Evolutionary conservation across 2,329 filamentous ascomycete species (phyloP).

Genomic region (Akanthomyces uredinophilus): DNA sequence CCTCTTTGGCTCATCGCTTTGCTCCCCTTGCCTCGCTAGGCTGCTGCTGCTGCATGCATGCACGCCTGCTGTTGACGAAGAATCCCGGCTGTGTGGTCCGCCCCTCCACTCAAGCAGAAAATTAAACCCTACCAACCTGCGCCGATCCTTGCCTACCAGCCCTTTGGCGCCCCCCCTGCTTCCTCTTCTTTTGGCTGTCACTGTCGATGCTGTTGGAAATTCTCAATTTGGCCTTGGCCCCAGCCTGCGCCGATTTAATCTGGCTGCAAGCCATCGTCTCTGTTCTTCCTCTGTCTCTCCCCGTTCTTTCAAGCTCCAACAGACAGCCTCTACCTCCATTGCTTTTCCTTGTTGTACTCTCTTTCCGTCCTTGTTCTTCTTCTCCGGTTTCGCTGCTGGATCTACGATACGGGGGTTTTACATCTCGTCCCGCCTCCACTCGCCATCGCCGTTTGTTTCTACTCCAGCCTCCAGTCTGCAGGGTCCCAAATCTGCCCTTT

Average conservation of each 20-base stretch:
- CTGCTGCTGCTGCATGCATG: neutral
- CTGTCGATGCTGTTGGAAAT: constrained; percentile 9
- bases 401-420: constrained; percentile 1
- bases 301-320: neutral
- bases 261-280: neutral
- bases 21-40: neutral
- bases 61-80: constrained; percentile 7
- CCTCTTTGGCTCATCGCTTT: neutral
- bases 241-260: neutral
- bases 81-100: constrained; percentile 10
- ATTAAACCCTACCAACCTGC: neutral
- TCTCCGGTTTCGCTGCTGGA: neutral
- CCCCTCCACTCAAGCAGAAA: neutral
- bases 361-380: neutral
- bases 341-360: neutral
- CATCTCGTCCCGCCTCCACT: constrained; percentile 5
- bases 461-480: constrained; percentile 6
- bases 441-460: neutral
- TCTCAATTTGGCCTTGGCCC: constrained; percentile 6
- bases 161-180: constrained; percentile 1
- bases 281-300: neutral
- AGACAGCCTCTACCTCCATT: neutral
- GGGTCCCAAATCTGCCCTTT: constrained; percentile 1
- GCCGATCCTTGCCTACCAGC: constrained; percentile 8
- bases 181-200: neutral